Conservation (phyloP, 805 yeast genomes). For the Ogataea pini region DNA sequence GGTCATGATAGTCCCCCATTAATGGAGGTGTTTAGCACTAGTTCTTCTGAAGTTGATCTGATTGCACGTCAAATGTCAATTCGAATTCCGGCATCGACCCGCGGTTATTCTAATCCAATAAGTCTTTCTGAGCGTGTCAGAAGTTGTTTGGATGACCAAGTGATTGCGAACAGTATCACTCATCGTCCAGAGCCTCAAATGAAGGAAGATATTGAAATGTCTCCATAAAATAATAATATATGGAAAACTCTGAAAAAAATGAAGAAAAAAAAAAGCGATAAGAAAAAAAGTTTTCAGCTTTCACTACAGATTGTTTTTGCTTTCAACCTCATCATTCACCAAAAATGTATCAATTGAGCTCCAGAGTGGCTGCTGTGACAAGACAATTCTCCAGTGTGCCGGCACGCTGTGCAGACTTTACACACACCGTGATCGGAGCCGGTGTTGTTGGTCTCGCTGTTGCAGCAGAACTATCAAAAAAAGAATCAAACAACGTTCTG, state of each 20-base stretch:
- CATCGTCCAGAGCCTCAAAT: background rate
- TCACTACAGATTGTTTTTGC: background rate
- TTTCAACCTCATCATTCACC: background rate
- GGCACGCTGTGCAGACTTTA: conserved; percentile 4
- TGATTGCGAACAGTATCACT: conserved; percentile 21
- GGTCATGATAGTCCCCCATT: background rate
- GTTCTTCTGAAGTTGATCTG: conserved; percentile 4
- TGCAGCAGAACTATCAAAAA: conserved; percentile 63
- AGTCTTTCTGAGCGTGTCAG: conserved; percentile 28
- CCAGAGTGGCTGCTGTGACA: background rate
- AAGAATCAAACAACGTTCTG: conserved; percentile 50
- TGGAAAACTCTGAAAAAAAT: background rate
- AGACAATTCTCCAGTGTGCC: conserved; percentile 7
- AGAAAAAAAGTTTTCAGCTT: background rate
- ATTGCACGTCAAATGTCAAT: conserved; percentile 13
- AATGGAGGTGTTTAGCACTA: background rate
- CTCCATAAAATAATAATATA: background rate
- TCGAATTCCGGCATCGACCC: conserved; percentile 27
- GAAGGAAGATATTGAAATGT: conserved; percentile 14
- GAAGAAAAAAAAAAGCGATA: background rate
- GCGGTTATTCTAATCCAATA: conserved; percentile 32
- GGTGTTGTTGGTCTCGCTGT: conserved; percentile 84
- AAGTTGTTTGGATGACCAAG: conserved; percentile 28
- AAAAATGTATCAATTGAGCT: background rate
- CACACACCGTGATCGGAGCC: conserved; percentile 61